phyloP scores from a whole-genome alignment of 805 yeast species.

The Clavispora vitiphila region DNA sequence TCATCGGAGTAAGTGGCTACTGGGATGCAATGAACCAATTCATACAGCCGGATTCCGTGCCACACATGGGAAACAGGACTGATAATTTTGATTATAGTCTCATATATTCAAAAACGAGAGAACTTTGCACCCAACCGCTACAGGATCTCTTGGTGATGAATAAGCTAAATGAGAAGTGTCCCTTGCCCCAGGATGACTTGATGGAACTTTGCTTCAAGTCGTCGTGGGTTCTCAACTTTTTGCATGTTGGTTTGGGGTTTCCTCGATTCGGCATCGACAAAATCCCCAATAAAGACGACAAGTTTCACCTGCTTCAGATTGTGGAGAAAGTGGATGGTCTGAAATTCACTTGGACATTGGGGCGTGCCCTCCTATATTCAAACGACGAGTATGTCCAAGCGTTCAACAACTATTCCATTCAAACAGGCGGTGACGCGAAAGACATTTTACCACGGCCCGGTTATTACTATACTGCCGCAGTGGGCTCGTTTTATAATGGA shows the following conservation, averaged over 20 bases:
- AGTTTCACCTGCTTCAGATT: conserved; percentile 37
- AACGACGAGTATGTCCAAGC: conserved; percentile 47
- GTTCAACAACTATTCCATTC: conserved; percentile 27
- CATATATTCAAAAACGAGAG: conserved; percentile 40
- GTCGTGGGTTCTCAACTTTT: conserved; percentile 51
- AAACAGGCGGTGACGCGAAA: conserved; percentile 12
- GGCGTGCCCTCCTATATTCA: conserved; percentile 59
- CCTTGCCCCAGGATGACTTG: conserved; percentile 40
- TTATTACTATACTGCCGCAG: conserved; percentile 43
- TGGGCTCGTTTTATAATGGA: conserved; percentile 46
- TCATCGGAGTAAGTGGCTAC: conserved; percentile 64
- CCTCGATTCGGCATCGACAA: conserved; percentile 46
- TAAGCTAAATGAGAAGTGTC: conserved; percentile 20
- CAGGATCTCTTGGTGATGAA: conserved; percentile 32
- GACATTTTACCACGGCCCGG: conserved; percentile 33
- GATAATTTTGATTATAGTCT: conserved; percentile 41
- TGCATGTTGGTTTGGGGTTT: conserved; percentile 59
- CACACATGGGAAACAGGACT: conserved; percentile 16
- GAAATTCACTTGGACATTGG: conserved; percentile 52
- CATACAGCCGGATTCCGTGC: conserved; percentile 21
- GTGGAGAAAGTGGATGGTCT: conserved; percentile 40
- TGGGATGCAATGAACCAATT: conserved; percentile 57
- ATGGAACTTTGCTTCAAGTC: conserved; percentile 57
- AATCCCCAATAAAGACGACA: conserved; percentile 13
- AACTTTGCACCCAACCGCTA: conserved; percentile 44